Base-by-base conservation (phyloP, 345 rosid species). In the Bruguiera sexangula region DNA sequence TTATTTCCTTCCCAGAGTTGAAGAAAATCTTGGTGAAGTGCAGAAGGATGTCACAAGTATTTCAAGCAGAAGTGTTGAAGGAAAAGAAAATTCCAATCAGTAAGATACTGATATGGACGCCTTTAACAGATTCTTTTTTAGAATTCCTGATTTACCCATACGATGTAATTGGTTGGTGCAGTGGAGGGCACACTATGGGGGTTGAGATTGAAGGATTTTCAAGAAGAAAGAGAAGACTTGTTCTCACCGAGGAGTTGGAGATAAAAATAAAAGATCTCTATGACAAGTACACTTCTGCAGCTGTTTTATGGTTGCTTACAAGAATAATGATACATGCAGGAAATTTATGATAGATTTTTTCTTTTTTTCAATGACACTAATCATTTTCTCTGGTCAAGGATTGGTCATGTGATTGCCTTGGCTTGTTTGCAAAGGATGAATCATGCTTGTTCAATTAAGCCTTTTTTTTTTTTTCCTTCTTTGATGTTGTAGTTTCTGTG, bases 171-270 rank as follows among this genome's bases (percentile, higher is more conserved):
- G 62, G 67, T 66, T 82, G 71, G 46, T 75, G 74, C 85, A 86
- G 93, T 68, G 86, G 63, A 62, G 83, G 56, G 46, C 79, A 74
- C 69, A 66, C 69, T 36, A 18, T 65, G 46, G 89, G 81, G 71
- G 68, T 71, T 80, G 79, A 82, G 72, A 62, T 68, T 71, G 75
- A 64, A 72, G 76, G 67, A 65, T 72, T 81, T 81, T 53, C 82
- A 63, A 77, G 72, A 80, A 83, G 88, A 80, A 94, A 83, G 73
- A 82, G 82, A 80, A 91, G 86, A 80, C 80, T 86, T 63, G 76
- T 89, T 69, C 79, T 86, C 27, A 84, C 73, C 64, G 76, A 82
- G 69, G 96, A 83, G 37, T 60, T 85, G 88, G 93, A 86, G 78
- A 70, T 58, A 51, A 77, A 81, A 77, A 76, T 94, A 72, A 86